These are phyloP conservation scores for Gastrolobium bilobum DNA, from an alignment of 306 rosid species.

Conservation along the genomic window DNA sequence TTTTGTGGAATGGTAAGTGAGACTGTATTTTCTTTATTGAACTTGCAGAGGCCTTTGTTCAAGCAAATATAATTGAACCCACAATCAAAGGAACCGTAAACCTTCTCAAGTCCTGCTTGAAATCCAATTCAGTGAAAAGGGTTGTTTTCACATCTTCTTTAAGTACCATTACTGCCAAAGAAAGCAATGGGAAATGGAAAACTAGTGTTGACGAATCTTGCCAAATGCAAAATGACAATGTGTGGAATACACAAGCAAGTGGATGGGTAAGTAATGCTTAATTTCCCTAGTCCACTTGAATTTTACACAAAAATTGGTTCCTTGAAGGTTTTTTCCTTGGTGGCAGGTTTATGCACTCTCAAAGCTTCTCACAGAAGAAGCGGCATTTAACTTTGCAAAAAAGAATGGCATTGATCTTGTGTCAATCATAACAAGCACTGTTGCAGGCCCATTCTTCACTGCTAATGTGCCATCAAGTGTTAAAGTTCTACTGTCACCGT, in stretches of 20 bases:
- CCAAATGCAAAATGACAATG: slow-evolving; percentile 59
- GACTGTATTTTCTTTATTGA: slow-evolving; percentile 22
- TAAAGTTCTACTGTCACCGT: slow-evolving; percentile 72
- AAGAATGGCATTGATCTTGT: slow-evolving; percentile 76
- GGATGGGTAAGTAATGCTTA: slow-evolving; percentile 72
- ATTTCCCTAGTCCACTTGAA: neutral
- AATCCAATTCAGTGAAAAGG: slow-evolving; percentile 74
- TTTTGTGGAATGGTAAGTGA: slow-evolving; percentile 34
- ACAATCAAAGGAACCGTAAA: slow-evolving; percentile 71
- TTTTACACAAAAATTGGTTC: neutral
- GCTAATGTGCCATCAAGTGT: slow-evolving; percentile 71
- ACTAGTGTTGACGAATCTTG: slow-evolving; percentile 76
- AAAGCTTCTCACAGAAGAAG: slow-evolving; percentile 77
- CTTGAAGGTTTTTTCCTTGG: slow-evolving; percentile 9
- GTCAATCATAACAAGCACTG: slow-evolving; percentile 75
- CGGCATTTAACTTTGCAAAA: slow-evolving; percentile 74
- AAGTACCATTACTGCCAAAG: slow-evolving; percentile 77
- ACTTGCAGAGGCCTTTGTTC: slow-evolving; percentile 66
- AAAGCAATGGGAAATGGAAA: slow-evolving; percentile 63
- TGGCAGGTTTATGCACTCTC: slow-evolving; percentile 74
- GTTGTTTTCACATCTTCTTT: slow-evolving; percentile 88
- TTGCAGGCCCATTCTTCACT: slow-evolving; percentile 83
- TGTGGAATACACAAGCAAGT: slow-evolving; percentile 66
- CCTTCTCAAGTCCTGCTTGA: slow-evolving; percentile 74
- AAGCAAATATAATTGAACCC: slow-evolving; percentile 62